A percentile compares a stretch with the other conserved stretches of the same genome.
Evolutionary conservation across 176 grass and related monocot genomes (phyloP).

Genomic region (Aegilops sharonensis): DNA sequence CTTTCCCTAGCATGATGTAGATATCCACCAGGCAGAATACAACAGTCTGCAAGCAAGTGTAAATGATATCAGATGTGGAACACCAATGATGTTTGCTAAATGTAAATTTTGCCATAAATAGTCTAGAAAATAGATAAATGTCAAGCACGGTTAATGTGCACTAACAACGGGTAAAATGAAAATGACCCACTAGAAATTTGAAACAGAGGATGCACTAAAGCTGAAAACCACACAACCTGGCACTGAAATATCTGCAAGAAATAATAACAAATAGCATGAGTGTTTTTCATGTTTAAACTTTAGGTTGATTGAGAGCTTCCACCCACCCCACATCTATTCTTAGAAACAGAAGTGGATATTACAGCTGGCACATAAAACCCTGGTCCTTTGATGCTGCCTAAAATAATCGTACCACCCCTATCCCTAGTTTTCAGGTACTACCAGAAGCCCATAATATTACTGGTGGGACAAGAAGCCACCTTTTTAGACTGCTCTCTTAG

Average conservation of each 20-base stretch:
- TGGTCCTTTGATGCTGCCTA: not conserved
- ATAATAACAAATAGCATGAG: not conserved
- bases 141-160: not conserved
- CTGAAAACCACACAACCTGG: not conserved
- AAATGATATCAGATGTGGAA: conserved; percentile 32
- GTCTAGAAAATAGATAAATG: not conserved
- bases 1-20: conserved; percentile 83
- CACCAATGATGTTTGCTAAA: not conserved
- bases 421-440: conserved; percentile 8
- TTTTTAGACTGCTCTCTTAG: not conserved
- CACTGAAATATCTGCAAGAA: not conserved
- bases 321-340: not conserved
- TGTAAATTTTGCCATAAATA: not conserved
- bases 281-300: not conserved
- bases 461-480: not conserved
- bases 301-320: not conserved
- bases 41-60: conserved; percentile 50
- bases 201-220: not conserved
- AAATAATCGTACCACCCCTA: not conserved
- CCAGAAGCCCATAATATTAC: not conserved
- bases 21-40: conserved; percentile 93
- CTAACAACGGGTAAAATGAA: conserved; percentile 7
- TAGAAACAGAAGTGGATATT: not conserved
- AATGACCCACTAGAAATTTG: conserved; percentile 1
- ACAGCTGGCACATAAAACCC: not conserved